Percentiles rank a stretch among this genome's conserved stretches.
Conservation (phyloP, 202 grass and related monocot genomes). For the Musa balbisiana region DNA sequence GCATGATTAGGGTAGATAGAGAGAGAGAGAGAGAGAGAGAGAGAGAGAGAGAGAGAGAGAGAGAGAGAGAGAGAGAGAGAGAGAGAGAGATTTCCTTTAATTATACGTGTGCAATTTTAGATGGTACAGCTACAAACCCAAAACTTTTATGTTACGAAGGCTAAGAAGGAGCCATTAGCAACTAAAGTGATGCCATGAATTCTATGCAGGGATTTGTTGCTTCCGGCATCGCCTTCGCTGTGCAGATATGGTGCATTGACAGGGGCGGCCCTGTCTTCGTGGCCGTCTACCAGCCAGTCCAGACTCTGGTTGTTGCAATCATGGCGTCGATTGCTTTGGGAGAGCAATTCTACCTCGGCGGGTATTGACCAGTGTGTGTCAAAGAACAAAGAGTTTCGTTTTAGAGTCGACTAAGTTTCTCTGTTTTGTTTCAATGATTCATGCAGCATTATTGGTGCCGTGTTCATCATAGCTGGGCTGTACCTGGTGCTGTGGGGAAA, state of each 20-base stretch:
- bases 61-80: too few species aligned
- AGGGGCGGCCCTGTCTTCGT: constrained; percentile 89
- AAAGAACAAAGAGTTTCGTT: neutral
- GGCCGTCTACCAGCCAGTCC: constrained; percentile 90
- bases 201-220: constrained; percentile 76
- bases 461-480: constrained; percentile 64
- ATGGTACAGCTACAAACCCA: too few species aligned
- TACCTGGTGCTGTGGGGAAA: constrained; percentile 96
- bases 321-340: constrained; percentile 77
- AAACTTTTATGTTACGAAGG: too few species aligned
- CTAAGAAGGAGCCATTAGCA: too few species aligned
- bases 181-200: neutral
- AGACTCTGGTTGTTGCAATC: constrained; percentile 89
- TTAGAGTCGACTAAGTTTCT: neutral
- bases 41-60: too few species aligned
- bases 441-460: constrained; percentile 63
- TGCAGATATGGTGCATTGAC: constrained; percentile 98
- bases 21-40: too few species aligned
- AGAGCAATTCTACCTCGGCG: constrained; percentile 96
- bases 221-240: constrained; percentile 83
- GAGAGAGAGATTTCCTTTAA: too few species aligned
- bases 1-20: neutral
- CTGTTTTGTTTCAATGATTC: neutral
- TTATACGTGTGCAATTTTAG: too few species aligned
- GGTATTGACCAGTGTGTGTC: constrained; percentile 13